Evolutionary conservation across 305 asterid species (phyloP), one percentile per base, ranked within the genome.

Genomic region (Nicotiana rustica): DNA sequence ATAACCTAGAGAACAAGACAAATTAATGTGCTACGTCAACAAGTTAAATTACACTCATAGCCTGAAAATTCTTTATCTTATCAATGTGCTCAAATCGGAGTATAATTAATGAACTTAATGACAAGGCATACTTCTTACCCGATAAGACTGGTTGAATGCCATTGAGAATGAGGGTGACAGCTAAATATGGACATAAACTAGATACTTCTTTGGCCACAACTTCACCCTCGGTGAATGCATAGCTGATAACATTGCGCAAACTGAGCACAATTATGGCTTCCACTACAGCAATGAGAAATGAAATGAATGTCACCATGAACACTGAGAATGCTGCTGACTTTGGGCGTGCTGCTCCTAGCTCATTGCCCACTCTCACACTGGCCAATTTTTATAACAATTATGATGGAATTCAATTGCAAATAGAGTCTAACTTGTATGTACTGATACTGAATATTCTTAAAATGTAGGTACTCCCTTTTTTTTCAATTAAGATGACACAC

Each of bases 121-220:
- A 67, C 15, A 10, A 21, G 12, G 14, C 5, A 36, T 6, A 36
- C 15, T 15, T 21, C 15, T 59, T 87, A 92, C 97, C 98, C 0
- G 98, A 92, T 69, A 94, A 80, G 82, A 94, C 98, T 1, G 97
- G 98, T 79, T 94, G 97, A 82, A 92, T 81, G 17, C 98, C 98
- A 59, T 94, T 92, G 77, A 92, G 97, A 35, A 94, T 56, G 33
- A 89, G 82, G 8, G 98, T 88, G 71, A 71, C 85, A 2, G 93
- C 94, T 49, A 94, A 71, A 67, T 68, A 85, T 0, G 98, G 98
- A 29, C 90, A 84, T 9, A 92, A 92, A 5, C 92, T 95, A 0
- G 97, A 84, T 2, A 94, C 97, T 0, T 93, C 96, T 1, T 89
- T 85, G 1, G 98, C 92, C 29, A 94, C 97, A 3, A 8, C 83